Evolutionary conservation across 306 rosid genomes (phyloP).

Genomic region (Aeschynomene evenia): DNA sequence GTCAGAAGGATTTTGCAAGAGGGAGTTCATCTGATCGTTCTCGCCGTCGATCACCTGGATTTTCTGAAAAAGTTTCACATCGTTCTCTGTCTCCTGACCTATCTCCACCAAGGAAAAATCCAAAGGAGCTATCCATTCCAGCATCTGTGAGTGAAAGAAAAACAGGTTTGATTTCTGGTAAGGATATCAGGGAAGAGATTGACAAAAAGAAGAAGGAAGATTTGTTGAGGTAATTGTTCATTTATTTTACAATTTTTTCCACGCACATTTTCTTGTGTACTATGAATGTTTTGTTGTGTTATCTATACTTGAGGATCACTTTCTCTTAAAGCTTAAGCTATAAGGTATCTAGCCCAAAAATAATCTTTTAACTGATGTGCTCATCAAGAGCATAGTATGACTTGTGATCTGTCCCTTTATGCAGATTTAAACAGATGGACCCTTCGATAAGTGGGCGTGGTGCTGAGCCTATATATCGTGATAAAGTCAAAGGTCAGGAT

Average conservation of each 20-base stretch:
- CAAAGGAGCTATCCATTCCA: conserved; percentile 36
- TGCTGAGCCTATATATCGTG: conserved; percentile 78
- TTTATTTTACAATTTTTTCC: neutral
- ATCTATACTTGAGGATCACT: neutral
- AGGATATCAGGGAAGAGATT: conserved; percentile 75
- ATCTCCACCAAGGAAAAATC: conserved; percentile 69
- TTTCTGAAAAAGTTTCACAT: conserved; percentile 32
- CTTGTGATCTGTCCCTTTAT: conserved; percentile 10
- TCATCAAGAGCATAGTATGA: neutral
- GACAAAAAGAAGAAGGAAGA: conserved; percentile 58
- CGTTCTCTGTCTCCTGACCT: conserved; percentile 44
- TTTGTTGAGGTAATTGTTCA: conserved; percentile 53
- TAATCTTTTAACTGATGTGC: conserved; percentile 2
- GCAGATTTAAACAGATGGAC: conserved; percentile 80
- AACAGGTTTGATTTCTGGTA: conserved; percentile 77
- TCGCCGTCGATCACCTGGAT: conserved; percentile 11
- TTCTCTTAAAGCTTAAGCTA: conserved; percentile 14
- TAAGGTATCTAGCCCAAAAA: neutral
- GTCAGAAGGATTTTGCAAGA: conserved; percentile 39
- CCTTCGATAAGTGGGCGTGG: conserved; percentile 64
- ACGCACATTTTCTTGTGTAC: neutral
- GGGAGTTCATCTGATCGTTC: conserved; percentile 30
- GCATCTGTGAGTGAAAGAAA: conserved; percentile 43
- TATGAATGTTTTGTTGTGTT: neutral
- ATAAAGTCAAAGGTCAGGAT: conserved; percentile 64